Conservation (phyloP, 2,329 filamentous ascomycete genomes). For the Cytospora leucostoma region DNA sequence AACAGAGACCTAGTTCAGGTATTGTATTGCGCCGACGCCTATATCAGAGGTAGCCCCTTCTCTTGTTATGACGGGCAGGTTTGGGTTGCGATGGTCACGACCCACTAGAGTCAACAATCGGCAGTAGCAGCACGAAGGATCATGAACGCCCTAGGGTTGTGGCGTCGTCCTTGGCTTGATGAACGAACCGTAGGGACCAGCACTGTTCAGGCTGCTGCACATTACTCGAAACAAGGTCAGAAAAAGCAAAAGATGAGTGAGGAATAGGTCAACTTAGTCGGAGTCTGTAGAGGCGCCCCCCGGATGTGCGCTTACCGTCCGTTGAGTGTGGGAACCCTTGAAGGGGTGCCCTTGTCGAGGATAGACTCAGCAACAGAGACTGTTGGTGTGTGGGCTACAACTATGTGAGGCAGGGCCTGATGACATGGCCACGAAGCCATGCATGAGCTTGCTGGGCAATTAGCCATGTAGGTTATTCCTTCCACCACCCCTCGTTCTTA, state of each 20-base stretch:
- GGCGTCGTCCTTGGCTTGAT: slow-evolving; percentile 25
- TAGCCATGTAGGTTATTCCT: slow-evolving; percentile 5
- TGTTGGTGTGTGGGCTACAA: slow-evolving; percentile 41
- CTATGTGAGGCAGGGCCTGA: slow-evolving; percentile 35
- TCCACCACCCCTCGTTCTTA: slow-evolving; percentile 19
- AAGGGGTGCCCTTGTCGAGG: slow-evolving; percentile 23
- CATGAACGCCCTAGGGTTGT: slow-evolving; percentile 24
- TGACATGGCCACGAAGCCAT: slow-evolving; percentile 49
- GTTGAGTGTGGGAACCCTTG: slow-evolving; percentile 18
- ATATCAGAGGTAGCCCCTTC: slow-evolving; percentile 16
- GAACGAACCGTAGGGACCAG: slow-evolving; percentile 25
- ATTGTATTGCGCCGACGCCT: slow-evolving; percentile 17
- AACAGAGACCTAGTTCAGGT: slow-evolving; percentile 15
- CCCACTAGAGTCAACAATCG: slow-evolving; percentile 20
- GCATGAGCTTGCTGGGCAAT: slow-evolving; percentile 41
- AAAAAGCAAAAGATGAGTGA: slow-evolving; percentile 22
- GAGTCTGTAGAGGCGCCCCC: slow-evolving; percentile 21
- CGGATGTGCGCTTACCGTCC: slow-evolving; percentile 21
- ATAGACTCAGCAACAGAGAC: slow-evolving; percentile 29
- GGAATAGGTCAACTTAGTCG: slow-evolving; percentile 19
- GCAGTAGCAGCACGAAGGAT: slow-evolving; percentile 18
- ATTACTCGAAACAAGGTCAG: slow-evolving; percentile 27
- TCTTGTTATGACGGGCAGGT: slow-evolving; percentile 21
- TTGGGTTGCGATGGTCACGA: slow-evolving; percentile 22
- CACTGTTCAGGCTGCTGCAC: slow-evolving; percentile 18